phyloP scores from a whole-genome alignment of 73 alveolate genomes.

The Tetrahymena thermophila region DNA sequence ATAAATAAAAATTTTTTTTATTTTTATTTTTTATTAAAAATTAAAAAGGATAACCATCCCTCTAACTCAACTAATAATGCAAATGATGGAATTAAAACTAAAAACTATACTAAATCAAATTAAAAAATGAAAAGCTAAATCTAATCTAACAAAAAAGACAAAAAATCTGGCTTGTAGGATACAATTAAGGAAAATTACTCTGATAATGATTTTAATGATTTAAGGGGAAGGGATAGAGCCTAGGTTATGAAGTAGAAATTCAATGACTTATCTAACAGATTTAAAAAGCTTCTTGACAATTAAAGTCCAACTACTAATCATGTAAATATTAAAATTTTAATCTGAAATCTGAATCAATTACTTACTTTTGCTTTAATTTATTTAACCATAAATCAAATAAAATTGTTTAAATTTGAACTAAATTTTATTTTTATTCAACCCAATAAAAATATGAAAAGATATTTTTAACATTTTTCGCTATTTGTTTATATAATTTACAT shows the following conservation, averaged over 20 bases:
- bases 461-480: too few relatives aligned
- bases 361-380: too few relatives aligned
- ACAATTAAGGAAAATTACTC: neutral
- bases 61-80: neutral
- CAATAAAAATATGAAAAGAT: too few relatives aligned
- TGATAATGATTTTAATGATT: neutral
- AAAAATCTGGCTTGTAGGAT: neutral
- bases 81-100: neutral
- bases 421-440: too few relatives aligned
- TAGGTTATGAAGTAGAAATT: neutral
- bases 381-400: too few relatives aligned
- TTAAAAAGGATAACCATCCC: neutral
- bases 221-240: neutral
- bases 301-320: neutral
- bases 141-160: neutral
- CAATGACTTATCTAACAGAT: neutral
- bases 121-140: neutral
- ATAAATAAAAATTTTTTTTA: too few relatives aligned
- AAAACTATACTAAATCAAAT: neutral
- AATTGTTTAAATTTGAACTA: too few relatives aligned
- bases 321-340: neutral
- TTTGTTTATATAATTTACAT: too few relatives aligned
- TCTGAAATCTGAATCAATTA: too few relatives aligned
- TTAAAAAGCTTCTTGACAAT: neutral
- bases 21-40: neutral